Percentiles rank a stretch among this genome's conserved stretches.
Evolutionary conservation across 306 rosid species (phyloP).

Genomic region (Corylus avellana): DNA sequence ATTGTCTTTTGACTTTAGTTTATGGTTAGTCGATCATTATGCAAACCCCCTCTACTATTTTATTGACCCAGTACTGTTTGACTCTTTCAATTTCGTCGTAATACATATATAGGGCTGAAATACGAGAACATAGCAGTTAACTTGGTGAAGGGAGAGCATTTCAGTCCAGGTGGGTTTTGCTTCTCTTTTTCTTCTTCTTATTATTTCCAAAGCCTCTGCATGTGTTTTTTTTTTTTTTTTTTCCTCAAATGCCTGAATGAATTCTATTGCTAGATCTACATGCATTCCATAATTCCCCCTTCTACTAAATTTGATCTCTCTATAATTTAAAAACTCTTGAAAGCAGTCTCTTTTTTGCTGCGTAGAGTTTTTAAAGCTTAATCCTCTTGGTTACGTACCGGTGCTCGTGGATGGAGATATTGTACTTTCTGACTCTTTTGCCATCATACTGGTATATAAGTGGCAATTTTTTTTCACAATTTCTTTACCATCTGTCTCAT

Average conservation of each 20-base stretch:
- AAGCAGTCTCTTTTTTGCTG: background rate
- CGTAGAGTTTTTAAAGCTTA: constrained; percentile 60
- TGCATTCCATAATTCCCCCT: background rate
- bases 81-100: background rate
- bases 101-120: constrained; percentile 41
- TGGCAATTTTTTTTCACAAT: background rate
- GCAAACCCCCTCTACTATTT: background rate
- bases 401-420: constrained; percentile 57
- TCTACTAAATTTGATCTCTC: background rate
- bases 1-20: background rate
- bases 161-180: constrained; percentile 47
- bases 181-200: background rate
- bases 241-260: background rate
- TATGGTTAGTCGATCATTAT: background rate
- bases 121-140: constrained; percentile 59
- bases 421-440: constrained; percentile 62
- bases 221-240: background rate
- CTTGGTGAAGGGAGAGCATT: constrained; percentile 56
- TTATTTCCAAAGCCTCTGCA: background rate
- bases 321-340: background rate
- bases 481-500: background rate
- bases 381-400: constrained; percentile 72
- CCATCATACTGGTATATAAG: constrained; percentile 60
- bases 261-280: background rate
- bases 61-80: background rate